Base-by-base conservation (phyloP, 768 basidiomycete genomes). In the Suillus paluster region DNA sequence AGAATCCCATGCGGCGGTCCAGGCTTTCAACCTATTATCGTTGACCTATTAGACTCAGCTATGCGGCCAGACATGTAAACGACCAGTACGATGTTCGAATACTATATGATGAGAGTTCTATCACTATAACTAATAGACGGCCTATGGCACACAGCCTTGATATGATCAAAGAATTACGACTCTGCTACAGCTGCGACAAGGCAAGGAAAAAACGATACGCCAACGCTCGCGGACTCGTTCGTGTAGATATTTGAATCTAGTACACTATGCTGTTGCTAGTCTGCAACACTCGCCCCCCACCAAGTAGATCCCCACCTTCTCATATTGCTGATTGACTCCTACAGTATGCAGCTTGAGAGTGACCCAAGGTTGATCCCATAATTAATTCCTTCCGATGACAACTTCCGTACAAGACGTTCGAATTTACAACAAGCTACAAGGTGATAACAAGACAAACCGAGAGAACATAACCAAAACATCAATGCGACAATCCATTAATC, bases 11-110 rank as follows among this genome's bases (percentile, higher is more conserved):
- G 63, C 23, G 65, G 65, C 17, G 65, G 65, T 36, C 63, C 57
- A n/a, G 65, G 65, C 27, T 61, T 64, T 57, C 65, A 66, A 41
- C 65, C 65, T 8, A 45, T 66, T 14, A 66, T 66, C 46, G 59
- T 66, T 21, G 65, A 66, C 45, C 17, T 66, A 14, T 41, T 64
- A 33, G 60, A 66, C 50, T 59, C 59, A 25, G 58, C 45, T 25
- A 54, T 10, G 23, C 30, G 27, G 19, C 30, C 19, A 50, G 11
- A 33, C 11, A n/a, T 33, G 49, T 50, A 50, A 33, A 50, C 19
- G 49, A 50, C 30, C n/a, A 50, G n/a, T 50, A 50, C 4, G 19
- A 50, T 30, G 5, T 30, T 30, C 11, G 1, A n/a, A n/a, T n/a
- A n/a, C n/a, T n/a, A n/a, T 10, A 50, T 50, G 49, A 25, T 50